Percentiles rank a stretch among this genome's conserved stretches.
These are phyloP conservation scores for Geotrichum bryndzae DNA, from an alignment of 1,139 yeast genomes.

Conservation along the genomic window DNA sequence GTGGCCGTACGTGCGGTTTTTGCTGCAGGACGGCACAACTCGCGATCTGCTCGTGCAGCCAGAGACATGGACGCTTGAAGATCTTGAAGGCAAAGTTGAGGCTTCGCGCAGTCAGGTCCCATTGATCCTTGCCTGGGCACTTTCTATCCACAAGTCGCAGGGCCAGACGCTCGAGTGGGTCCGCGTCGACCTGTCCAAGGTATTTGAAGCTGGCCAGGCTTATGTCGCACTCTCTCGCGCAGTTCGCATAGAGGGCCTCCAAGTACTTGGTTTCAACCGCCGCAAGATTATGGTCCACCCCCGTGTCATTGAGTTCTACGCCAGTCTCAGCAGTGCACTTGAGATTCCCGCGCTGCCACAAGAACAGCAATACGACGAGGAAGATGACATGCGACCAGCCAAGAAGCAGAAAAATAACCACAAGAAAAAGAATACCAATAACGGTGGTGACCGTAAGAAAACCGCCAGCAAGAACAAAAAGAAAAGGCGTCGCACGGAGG, in stretches of 20 bases:
- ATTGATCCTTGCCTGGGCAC: conserved; percentile 85
- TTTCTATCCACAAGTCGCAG: conserved; percentile 92
- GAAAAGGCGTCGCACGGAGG: background rate
- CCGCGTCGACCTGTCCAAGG: conserved; percentile 66
- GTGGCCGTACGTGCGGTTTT: conserved; percentile 73
- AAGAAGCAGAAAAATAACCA: background rate
- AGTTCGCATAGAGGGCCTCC: conserved; percentile 69
- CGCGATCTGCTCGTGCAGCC: conserved; percentile 67
- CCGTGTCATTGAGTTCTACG: conserved; percentile 57
- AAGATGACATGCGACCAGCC: background rate
- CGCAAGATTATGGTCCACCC: conserved; percentile 55
- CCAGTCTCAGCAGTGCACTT: conserved; percentile 11
- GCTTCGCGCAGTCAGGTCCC: conserved; percentile 66
- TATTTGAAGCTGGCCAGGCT: conserved; percentile 92
- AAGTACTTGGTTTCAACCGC: conserved; percentile 62
- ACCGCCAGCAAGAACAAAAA: background rate
- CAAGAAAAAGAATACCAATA: background rate
- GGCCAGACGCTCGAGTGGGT: conserved; percentile 88
- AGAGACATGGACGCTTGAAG: conserved; percentile 69
- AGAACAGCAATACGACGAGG: background rate
- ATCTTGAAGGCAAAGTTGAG: conserved; percentile 47
- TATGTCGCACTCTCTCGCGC: conserved; percentile 91
- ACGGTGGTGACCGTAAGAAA: background rate
- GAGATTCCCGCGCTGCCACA: conserved; percentile 7
- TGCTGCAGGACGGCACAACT: conserved; percentile 61